Evolutionary conservation across 305 asterid genomes (phyloP), one percentile per base, ranked within the genome.

Genomic region (Rubia tinctorum): DNA sequence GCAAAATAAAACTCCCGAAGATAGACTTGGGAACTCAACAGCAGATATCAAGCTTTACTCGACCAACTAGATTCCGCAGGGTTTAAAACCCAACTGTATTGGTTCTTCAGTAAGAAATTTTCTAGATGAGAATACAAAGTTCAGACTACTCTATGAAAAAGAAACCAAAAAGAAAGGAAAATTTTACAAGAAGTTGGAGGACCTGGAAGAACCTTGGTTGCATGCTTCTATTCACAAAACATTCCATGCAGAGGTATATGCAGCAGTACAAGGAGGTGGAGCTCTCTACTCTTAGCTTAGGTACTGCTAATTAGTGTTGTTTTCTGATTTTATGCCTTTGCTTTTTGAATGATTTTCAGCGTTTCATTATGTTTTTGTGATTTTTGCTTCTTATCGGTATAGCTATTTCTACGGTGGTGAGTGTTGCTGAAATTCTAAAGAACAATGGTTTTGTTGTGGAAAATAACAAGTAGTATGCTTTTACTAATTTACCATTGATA

Each of bases 221-320:
- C 1, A 27, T 27, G 30, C 2, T 27, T 27, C 2, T 27, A 2
- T 27, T 27, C 30, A 27, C 30, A 27, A 27, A 27, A 27, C 30
- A 27, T 27, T 27, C 30, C 30, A 27, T 2, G 2, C 30, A 30
- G 37, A 30, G 37, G 37, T 30, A 30, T 30, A 85, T 90, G 96
- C 94, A 88, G 80, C 95, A 92, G 80, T 82, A 88, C 71, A 83
- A 83, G 42, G 94, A 92, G 74, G 96, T 90, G 63, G 98, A 88
- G 86, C 96, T 92, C 77, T 91, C 95, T 69, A 93, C 95, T 59
- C 89, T 89, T 44, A 95, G 96, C 20, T 87, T 90, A 92, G 98
- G 96, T 90, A 88, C 27, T 34, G 71, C 15, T 18, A 43, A 27
- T 23, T 47, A 42, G 14, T 43, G n/a, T 20, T 25, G 43, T 37